Conservation (phyloP, 75 land plant species). For the Larix kaempferi region DNA sequence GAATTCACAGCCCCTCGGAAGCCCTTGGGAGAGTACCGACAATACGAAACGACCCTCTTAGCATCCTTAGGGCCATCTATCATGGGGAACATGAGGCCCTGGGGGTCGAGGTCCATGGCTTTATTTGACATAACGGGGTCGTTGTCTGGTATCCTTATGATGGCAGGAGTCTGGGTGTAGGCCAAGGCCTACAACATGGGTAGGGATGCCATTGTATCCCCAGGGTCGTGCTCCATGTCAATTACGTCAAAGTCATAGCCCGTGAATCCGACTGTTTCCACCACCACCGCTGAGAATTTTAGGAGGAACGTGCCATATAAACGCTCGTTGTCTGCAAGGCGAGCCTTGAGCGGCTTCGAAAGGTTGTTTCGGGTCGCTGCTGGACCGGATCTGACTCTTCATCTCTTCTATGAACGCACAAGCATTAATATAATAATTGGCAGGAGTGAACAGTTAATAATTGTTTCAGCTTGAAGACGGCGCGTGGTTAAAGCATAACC, state of each 20-base stretch:
- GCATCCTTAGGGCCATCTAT: constrained; percentile 45
- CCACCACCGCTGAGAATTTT: constrained; percentile 55
- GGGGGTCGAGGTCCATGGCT: constrained; percentile 76
- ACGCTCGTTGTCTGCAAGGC: constrained; percentile 54
- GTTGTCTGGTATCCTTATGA: constrained; percentile 58
- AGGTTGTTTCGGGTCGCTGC: no score
- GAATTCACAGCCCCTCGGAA: constrained; percentile 65
- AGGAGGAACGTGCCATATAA: constrained; percentile 69
- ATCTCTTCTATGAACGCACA: no score
- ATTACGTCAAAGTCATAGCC: constrained; percentile 80
- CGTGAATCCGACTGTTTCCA: constrained; percentile 69
- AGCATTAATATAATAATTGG: no score
- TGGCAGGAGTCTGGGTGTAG: constrained; percentile 46
- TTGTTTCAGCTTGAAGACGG: no score
- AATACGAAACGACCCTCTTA: constrained; percentile 48
- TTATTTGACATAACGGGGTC: constrained; percentile 67
- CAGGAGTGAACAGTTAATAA: no score
- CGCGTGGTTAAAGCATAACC: no score
- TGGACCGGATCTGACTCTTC: no score
- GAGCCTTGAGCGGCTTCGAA: constrained; percentile 45
- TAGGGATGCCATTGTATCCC: constrained; percentile 57
- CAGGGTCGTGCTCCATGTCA: constrained; percentile 85
- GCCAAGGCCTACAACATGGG: constrained; percentile 50
- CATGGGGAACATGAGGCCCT: constrained; percentile 83
- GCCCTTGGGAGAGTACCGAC: constrained; percentile 66